A percentile compares a stretch with the other conserved stretches of the same genome.
These are phyloP conservation scores for Ustilago nuda DNA, from an alignment of 1,284 basidiomycete species.

Conservation along the genomic window DNA sequence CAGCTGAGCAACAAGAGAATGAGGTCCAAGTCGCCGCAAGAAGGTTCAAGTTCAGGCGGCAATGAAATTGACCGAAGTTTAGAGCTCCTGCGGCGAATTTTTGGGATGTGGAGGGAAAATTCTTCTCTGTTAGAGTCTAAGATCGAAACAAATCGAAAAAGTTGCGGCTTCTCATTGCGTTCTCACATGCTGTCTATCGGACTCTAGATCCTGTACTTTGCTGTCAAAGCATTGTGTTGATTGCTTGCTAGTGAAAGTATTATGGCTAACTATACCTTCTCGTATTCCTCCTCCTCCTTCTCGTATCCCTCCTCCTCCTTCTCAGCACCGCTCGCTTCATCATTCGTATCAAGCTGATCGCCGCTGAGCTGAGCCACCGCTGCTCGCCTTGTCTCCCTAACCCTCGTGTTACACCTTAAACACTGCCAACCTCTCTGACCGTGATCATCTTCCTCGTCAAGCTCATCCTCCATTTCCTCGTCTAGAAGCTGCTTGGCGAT, in stretches of 20 bases:
- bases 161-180: neutral
- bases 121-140: neutral
- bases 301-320: slow-evolving; percentile 9
- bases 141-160: neutral
- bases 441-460: slow-evolving; percentile 47
- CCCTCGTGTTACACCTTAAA: slow-evolving; percentile 57
- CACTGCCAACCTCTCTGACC: slow-evolving; percentile 62
- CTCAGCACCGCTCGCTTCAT: slow-evolving; percentile 4
- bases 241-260: neutral
- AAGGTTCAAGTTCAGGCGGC: neutral
- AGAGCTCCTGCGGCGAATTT: slow-evolving; percentile 6
- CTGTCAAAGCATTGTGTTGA: neutral
- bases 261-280: neutral
- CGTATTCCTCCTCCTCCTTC: slow-evolving; percentile 5
- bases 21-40: neutral
- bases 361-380: neutral
- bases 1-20: neutral
- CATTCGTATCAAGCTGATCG: neutral
- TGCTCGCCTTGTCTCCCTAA: slow-evolving; percentile 37
- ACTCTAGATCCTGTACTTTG: neutral
- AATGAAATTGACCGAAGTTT: slow-evolving; percentile 8
- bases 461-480: slow-evolving; percentile 64
- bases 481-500: slow-evolving; percentile 59
- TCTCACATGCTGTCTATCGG: neutral
- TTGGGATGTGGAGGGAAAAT: slow-evolving; percentile 1